Percentiles rank a stretch among this genome's conserved stretches.
These are phyloP conservation scores for Tylopilus cervinicoccineus DNA, from an alignment of 768 basidiomycete genomes.

Conservation along the genomic window DNA sequence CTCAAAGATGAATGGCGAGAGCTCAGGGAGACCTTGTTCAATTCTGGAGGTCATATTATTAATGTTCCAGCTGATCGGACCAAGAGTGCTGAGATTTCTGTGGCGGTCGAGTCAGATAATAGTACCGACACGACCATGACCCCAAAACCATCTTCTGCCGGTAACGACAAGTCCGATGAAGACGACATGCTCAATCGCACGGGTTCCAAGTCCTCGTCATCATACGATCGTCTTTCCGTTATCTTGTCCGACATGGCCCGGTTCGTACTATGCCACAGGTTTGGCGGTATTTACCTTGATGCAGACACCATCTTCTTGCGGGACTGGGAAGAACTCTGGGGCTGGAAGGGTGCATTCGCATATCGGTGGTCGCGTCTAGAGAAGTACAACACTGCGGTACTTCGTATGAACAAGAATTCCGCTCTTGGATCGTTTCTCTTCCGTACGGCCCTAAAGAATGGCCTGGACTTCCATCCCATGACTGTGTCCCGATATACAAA, in stretches of 20 bases:
- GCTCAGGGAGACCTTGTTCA: conserved; percentile 73
- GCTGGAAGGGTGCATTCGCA: conserved; percentile 94
- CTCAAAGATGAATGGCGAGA: conserved; percentile 87
- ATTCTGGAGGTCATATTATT: conserved; percentile 77
- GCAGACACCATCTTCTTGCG: conserved; percentile 94
- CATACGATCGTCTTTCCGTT: conserved; percentile 89
- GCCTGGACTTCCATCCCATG: conserved; percentile 96
- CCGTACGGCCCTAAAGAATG: conserved; percentile 90
- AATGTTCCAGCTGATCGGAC: conserved; percentile 51
- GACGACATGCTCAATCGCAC: conserved; percentile 72
- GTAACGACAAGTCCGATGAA: conserved; percentile 34
- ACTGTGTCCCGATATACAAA: conserved; percentile 86
- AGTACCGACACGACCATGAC: conserved; percentile 17
- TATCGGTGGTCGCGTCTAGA: conserved; percentile 93
- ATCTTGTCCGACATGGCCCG: conserved; percentile 96
- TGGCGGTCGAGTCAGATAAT: conserved; percentile 17
- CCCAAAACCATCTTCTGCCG: conserved; percentile 20
- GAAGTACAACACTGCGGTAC: conserved; percentile 94
- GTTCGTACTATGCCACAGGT: conserved; percentile 95
- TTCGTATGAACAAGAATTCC: conserved; percentile 89
- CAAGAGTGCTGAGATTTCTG: conserved; percentile 23
- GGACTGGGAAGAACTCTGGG: conserved; percentile 99
- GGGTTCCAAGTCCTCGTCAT: conserved; percentile 81
- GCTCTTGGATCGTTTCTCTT: conserved; percentile 93
- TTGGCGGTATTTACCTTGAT: conserved; percentile 95